These are phyloP conservation scores for Spinacia oleracea DNA, from an alignment of 179 eudicot genomes.

Conservation along the genomic window DNA sequence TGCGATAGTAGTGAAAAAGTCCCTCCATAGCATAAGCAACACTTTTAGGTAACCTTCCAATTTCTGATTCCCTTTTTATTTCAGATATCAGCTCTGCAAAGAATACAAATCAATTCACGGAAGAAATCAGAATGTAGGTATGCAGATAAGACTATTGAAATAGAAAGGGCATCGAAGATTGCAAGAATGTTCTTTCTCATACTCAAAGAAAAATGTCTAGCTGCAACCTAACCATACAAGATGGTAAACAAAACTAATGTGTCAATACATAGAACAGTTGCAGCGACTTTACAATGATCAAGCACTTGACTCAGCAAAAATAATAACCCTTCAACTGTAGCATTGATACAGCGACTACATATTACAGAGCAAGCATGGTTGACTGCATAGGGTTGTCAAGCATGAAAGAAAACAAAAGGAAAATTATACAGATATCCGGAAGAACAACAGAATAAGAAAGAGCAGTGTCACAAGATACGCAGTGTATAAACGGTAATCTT, in stretches of 20 bases:
- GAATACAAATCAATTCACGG: conserved; percentile 17
- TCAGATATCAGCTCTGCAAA: conserved; percentile 70
- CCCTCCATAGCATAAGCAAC: conserved; percentile 85
- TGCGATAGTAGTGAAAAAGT: conserved; percentile 70
- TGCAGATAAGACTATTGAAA: background rate
- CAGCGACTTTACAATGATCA: conserved; percentile 5
- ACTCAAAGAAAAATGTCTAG: conserved; percentile 1
- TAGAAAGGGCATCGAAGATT: background rate
- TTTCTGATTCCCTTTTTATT: conserved; percentile 62
- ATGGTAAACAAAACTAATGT: background rate
- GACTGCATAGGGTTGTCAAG: background rate
- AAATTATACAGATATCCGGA: background rate
- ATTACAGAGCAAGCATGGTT: conserved; percentile 1
- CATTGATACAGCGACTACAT: background rate
- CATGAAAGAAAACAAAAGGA: background rate
- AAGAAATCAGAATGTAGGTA: conserved; percentile 10
- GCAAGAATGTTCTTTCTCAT: background rate
- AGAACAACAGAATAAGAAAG: background rate
- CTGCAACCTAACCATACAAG: no score
- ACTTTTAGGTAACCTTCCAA: conserved; percentile 68
- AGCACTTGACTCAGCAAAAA: background rate
- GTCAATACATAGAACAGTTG: background rate
- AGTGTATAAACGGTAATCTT: background rate
- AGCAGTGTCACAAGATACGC: background rate
- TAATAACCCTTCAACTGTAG: background rate